phyloP scores from a whole-genome alignment of 2,329 filamentous ascomycete genomes.

The Ceratocystiopsis minuta region DNA sequence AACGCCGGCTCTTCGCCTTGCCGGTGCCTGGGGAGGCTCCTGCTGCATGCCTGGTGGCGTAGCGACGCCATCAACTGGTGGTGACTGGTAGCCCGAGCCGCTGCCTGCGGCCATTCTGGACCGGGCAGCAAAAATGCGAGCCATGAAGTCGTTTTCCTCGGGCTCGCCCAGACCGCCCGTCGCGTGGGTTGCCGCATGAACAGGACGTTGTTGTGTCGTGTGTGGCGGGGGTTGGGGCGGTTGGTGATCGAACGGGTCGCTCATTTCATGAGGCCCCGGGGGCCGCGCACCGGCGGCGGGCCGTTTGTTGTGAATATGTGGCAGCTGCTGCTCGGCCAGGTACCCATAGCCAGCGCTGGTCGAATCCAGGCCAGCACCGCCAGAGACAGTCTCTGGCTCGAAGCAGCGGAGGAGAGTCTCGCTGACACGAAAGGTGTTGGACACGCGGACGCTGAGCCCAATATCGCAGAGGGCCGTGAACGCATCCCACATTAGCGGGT shows the following conservation, averaged over 20 bases:
- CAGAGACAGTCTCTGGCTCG: constrained; percentile 16
- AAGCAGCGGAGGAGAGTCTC: constrained; percentile 31
- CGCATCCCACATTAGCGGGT: constrained; percentile 97
- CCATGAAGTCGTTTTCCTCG: constrained; percentile 36
- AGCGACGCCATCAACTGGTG: constrained; percentile 35
- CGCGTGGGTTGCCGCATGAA: neutral
- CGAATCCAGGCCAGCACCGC: constrained; percentile 12
- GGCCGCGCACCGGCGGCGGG: constrained; percentile 14
- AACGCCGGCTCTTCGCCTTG: constrained; percentile 34
- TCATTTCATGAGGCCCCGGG: constrained; percentile 17
- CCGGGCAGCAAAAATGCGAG: constrained; percentile 34
- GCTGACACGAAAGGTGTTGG: constrained; percentile 71
- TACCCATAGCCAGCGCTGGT: constrained; percentile 15
- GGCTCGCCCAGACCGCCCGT: constrained; percentile 14
- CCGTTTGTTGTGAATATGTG: constrained; percentile 17
- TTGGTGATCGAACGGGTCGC: constrained; percentile 34
- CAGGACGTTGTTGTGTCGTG: neutral
- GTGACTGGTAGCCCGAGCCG: constrained; percentile 20
- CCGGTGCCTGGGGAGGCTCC: constrained; percentile 34
- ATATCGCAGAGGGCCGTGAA: constrained; percentile 78
- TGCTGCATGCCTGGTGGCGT: constrained; percentile 34
- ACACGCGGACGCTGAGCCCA: constrained; percentile 62
- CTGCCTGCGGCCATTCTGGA: constrained; percentile 24
- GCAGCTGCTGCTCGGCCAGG: constrained; percentile 16
- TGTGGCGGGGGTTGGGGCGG: constrained; percentile 10